These are phyloP conservation scores for Yamadazyma blattariae DNA, from an alignment of 1,139 yeast genomes.

Conservation along the genomic window DNA sequence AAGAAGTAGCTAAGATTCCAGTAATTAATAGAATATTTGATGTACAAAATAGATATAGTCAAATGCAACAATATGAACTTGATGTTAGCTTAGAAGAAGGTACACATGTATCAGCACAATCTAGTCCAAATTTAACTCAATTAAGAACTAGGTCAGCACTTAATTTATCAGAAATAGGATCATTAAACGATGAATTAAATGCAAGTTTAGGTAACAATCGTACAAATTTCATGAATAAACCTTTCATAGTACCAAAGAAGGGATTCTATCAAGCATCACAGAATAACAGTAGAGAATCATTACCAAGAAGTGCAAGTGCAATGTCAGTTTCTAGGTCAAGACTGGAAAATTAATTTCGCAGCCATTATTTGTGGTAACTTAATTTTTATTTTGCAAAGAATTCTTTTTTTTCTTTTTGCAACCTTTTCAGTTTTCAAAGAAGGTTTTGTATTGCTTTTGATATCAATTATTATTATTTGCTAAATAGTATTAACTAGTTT, in stretches of 20 bases:
- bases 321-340: slow-evolving; percentile 12
- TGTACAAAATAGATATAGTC: slow-evolving; percentile 13
- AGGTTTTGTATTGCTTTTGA: no score
- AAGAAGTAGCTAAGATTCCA: slow-evolving; percentile 19
- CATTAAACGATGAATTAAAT: slow-evolving; percentile 10
- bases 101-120: slow-evolving; percentile 16
- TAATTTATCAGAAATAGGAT: slow-evolving; percentile 26
- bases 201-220: slow-evolving; percentile 7
- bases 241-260: slow-evolving; percentile 34
- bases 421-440: no score
- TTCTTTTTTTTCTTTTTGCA: slow-evolving; percentile 1
- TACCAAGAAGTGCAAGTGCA: slow-evolving; percentile 22
- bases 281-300: slow-evolving; percentile 28
- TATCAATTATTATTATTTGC: no score
- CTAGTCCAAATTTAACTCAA: slow-evolving; percentile 21
- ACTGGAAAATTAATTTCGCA: background rate
- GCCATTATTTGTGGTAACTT: background rate
- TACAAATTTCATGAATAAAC: slow-evolving; percentile 33
- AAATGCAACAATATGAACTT: slow-evolving; percentile 17
- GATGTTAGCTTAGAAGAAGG: slow-evolving; percentile 35
- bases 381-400: background rate
- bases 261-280: slow-evolving; percentile 17
- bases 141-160: slow-evolving; percentile 42
- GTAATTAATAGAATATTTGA: slow-evolving; percentile 12
- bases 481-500: background rate